Percentiles rank a stretch among this genome's conserved stretches.
These are phyloP conservation scores for Umbelopsis vinacea DNA, from an alignment of 192 early-diverging fungal genomes.

Conservation along the genomic window DNA sequence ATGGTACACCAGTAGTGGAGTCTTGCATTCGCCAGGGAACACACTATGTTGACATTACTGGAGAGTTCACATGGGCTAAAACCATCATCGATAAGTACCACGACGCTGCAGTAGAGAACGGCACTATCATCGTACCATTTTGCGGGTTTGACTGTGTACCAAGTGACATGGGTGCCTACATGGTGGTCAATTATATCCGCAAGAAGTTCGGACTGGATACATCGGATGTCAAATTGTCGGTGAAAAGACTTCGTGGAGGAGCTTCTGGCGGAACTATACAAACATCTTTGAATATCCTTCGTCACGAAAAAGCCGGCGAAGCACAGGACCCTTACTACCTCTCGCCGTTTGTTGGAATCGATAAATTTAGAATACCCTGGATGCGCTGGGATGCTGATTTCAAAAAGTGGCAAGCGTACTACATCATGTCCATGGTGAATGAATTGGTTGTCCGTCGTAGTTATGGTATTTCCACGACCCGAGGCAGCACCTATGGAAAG, in stretches of 20 bases:
- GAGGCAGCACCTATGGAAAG: constrained; percentile 46
- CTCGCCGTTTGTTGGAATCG: constrained; percentile 35
- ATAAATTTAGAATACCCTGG: constrained; percentile 34
- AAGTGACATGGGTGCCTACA: constrained; percentile 80
- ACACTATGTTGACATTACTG: constrained; percentile 93
- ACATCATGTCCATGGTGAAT: constrained; percentile 68
- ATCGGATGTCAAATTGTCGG: constrained; percentile 65
- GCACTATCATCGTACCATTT: constrained; percentile 74
- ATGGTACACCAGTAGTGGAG: constrained; percentile 74
- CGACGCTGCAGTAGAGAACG: constrained; percentile 62
- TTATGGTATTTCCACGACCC: constrained; percentile 52
- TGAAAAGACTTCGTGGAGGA: constrained; percentile 56
- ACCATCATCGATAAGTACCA: constrained; percentile 71
- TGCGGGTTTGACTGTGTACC: constrained; percentile 95
- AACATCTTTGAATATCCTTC: constrained; percentile 39
- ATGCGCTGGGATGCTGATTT: constrained; percentile 60
- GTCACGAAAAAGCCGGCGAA: not conserved
- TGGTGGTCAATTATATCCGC: constrained; percentile 66
- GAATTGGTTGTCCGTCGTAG: constrained; percentile 67
- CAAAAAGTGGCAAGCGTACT: constrained; percentile 62
- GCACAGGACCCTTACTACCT: constrained; percentile 34
- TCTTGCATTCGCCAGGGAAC: constrained; percentile 70
- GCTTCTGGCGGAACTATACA: constrained; percentile 73
- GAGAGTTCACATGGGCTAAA: constrained; percentile 70
- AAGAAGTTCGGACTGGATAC: constrained; percentile 52